Evolutionary conservation across 306 rosid genomes (phyloP), one percentile per base, ranked within the genome.

Genomic region (Acacia acuminata): DNA sequence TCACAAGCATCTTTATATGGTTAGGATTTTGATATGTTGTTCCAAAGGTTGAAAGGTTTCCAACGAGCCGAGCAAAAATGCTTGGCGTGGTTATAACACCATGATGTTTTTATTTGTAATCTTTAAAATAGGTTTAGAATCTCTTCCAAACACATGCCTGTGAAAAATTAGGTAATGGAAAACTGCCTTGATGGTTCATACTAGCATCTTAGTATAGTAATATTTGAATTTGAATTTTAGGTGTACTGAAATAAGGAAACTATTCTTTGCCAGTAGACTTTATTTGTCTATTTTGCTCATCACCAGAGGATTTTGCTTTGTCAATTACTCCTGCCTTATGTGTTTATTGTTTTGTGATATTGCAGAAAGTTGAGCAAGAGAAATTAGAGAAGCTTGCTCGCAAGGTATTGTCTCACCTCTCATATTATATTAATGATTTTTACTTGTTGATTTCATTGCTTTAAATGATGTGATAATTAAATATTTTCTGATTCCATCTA

Each of bases 371-470:
- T 17, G 98, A 94, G 90, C 92, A 83, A 77, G 94, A 94, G 91
- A 94, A 92, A 78, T 86, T 94, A 88, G 97, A 91, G 90, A 90
- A 94, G 85, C 94, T 94, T 86, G 98, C 97, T 25, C 94, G 91
- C 77, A 84, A 92, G 93, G 98, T 92, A 90, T 77, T 77, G 42
- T 58, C 69, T 76, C 25, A 34, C 50, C n/a, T 30, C 47, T 36
- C 60, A 8, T 81, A 24, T 61, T 78, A 7, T 81, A 16, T 51
- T 78, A 43, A 47, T 55, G 27, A 61, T 79, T 75, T 34, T 27
- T 55, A 5, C 61, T 42, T 71, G 32, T 36, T 15, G 19, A 76
- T 76, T 71, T 75, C 16, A 32, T 45, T 65, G 30, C 12, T 51
- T 77, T 36, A 13, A 24, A 8, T 77, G 25, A 27, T 77, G 47